phyloP scores from a whole-genome alignment of 352 stramenopile genomes.

The Pseudoperonospora humuli region DNA sequence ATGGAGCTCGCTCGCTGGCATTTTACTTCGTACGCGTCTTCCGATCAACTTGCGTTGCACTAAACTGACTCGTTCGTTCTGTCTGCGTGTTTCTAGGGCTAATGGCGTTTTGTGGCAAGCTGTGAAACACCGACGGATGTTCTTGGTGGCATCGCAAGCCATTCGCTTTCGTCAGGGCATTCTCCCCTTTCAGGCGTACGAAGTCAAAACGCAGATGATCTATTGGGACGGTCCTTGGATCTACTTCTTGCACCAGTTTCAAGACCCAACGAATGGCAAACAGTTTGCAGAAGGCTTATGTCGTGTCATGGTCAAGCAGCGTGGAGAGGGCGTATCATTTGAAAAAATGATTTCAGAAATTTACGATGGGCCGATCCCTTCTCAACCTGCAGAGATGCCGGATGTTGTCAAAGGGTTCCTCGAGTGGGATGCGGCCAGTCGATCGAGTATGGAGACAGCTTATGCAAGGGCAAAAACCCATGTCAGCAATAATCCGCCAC shows the following conservation, averaged over 20 bases:
- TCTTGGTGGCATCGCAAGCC: conserved; percentile 51
- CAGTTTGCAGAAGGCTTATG: conserved; percentile 47
- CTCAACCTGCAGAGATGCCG: conserved; percentile 20
- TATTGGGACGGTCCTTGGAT: conserved; percentile 55
- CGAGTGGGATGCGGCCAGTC: conserved; percentile 31
- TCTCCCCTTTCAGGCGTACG: conserved; percentile 44
- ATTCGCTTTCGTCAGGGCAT: conserved; percentile 62
- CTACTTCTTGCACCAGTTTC: conserved; percentile 56
- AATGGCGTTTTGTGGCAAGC: conserved; percentile 47
- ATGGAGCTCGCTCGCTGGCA: conserved; percentile 86
- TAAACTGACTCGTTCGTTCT: no score
- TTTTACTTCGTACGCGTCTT: conserved; percentile 62
- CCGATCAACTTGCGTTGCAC: no score
- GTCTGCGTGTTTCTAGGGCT: conserved; percentile 10
- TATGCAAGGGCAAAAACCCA: conserved; percentile 8
- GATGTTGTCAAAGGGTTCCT: conserved; percentile 33
- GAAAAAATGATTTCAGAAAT: conserved; percentile 27
- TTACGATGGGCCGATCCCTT: conserved; percentile 15
- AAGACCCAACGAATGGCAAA: conserved; percentile 40
- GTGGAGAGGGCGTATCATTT: conserved; percentile 12
- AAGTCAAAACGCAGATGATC: conserved; percentile 47
- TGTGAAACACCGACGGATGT: conserved; percentile 54
- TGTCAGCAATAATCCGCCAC: background rate
- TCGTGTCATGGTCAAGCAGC: conserved; percentile 26
- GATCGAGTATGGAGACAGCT: conserved; percentile 27